Evolutionary conservation across 225 moss, liverwort and hornwort genomes (phyloP), one percentile per base, ranked within the genome.

Genomic region (Pleurozium schreberi): DNA sequence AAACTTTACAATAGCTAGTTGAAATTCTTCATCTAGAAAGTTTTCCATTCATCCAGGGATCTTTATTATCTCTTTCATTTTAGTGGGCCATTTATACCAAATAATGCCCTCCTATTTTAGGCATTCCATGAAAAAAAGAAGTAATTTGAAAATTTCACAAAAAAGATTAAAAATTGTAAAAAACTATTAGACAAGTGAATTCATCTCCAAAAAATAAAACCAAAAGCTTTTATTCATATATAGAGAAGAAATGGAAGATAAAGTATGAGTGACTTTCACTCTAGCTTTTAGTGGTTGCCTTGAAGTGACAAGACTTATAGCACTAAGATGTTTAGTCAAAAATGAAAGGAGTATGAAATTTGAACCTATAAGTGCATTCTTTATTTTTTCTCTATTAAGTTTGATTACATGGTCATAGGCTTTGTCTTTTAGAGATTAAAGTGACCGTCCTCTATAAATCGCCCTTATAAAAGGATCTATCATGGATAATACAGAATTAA

Each of bases 91-190:
- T 71, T 71, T 43, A 71, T 4, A 0, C 71, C 7, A 62, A 30
- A 13, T 8, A 26, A 14, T 2, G 4, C 3, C 5, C 0, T 28
- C 10, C 0, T 45, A 0, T 5, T 42, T 73, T 0, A 5, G 3
- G 28, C 17, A 45, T 73, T 45, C 3, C 0, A 0, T 17, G 0
- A 28, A 9, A 42, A 45, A 45, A 27, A 5, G 5, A 1, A n/a
- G n/a, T n/a, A n/a, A 19, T 31, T 31, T 31, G 4, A 49, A 31
- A 19, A 18, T 31, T 27, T 26, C 4, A 22, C 12, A 10, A 40
- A 62, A 28, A 68, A 23, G n/a, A 12, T 40, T n/a, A 4, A 40
- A 27, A 43, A 5, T 43, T 30, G 18, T 18, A 31, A 31, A 3
- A 31, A 74, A 31, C 11, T 3, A 75, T 11, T 31, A 19, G 8